Conservation (phyloP, 2,329 filamentous ascomycete genomes). For the Xylaria digitata region DNA sequence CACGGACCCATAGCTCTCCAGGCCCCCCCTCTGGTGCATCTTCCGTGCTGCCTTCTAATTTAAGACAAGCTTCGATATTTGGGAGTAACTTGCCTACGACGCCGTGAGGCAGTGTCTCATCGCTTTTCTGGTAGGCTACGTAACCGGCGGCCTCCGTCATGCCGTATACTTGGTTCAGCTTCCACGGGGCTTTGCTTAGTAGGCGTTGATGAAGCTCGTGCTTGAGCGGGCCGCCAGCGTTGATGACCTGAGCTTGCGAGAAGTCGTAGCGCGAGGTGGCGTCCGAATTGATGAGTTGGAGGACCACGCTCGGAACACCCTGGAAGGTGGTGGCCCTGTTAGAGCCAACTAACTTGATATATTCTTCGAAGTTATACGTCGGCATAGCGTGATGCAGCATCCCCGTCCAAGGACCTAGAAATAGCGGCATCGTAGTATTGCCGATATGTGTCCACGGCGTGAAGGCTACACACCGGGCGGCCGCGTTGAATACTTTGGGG, state of each 20-base stretch:
- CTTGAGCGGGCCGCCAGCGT: conserved; percentile 54
- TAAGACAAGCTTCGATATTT: conserved; percentile 54
- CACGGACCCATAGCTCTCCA: conserved; percentile 58
- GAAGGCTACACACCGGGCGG: conserved; percentile 53
- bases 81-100: conserved; percentile 53
- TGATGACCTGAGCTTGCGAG: conserved; percentile 52
- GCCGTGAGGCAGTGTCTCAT: conserved; percentile 50
- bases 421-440: conserved; percentile 58
- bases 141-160: conserved; percentile 60
- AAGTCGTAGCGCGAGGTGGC: conserved; percentile 53
- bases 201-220: conserved; percentile 50
- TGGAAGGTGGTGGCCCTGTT: conserved; percentile 54
- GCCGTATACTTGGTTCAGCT: conserved; percentile 57
- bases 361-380: conserved; percentile 52
- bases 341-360: conserved; percentile 51
- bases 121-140: conserved; percentile 54
- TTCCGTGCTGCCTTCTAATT: conserved; percentile 52
- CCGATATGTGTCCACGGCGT: conserved; percentile 59
- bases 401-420: conserved; percentile 57
- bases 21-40: conserved; percentile 53
- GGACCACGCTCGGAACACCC: conserved; percentile 54
- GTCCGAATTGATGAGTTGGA: conserved; percentile 53
- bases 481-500: conserved; percentile 50
- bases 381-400: conserved; percentile 60
- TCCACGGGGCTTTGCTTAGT: conserved; percentile 51